phyloP scores from a whole-genome alignment of 805 yeast species.

The Wickerhamomyces canadensis region DNA sequence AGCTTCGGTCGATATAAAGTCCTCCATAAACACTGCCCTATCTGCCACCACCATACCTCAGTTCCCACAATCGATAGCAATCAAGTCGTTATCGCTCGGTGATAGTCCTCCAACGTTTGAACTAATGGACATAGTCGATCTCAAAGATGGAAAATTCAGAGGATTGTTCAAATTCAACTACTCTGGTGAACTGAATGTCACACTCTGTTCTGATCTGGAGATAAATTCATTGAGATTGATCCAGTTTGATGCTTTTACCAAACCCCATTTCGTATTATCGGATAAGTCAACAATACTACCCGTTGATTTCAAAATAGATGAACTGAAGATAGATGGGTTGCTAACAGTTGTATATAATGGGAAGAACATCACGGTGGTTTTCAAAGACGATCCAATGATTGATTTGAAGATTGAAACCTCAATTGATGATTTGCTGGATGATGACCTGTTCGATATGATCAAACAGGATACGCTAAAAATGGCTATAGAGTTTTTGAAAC shows the following conservation, averaged over 20 bases:
- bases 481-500: conserved; percentile 15
- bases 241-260: conserved; percentile 22
- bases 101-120: conserved; percentile 15
- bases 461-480: conserved; percentile 17
- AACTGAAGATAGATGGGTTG: conserved; percentile 16
- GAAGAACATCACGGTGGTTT: conserved; percentile 18
- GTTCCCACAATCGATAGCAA: conserved; percentile 17
- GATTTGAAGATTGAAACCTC: conserved; percentile 21
- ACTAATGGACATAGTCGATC: conserved; percentile 19
- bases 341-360: conserved; percentile 19
- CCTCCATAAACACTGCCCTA: conserved; percentile 18
- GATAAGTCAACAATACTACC: conserved; percentile 22
- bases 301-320: conserved; percentile 17
- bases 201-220: conserved; percentile 18
- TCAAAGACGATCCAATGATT: conserved; percentile 20
- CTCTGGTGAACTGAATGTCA: conserved; percentile 16
- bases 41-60: conserved; percentile 12
- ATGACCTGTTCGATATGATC: conserved; percentile 16
- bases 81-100: conserved; percentile 15
- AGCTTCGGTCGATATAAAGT: conserved; percentile 16
- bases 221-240: conserved; percentile 21
- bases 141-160: conserved; percentile 15
- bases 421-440: conserved; percentile 23
- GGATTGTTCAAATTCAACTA: conserved; percentile 22
- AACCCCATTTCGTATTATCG: conserved; percentile 20